Evolutionary conservation across 2,329 filamentous ascomycete species (phyloP).

Genomic region (Colletotrichum cordylinicola): DNA sequence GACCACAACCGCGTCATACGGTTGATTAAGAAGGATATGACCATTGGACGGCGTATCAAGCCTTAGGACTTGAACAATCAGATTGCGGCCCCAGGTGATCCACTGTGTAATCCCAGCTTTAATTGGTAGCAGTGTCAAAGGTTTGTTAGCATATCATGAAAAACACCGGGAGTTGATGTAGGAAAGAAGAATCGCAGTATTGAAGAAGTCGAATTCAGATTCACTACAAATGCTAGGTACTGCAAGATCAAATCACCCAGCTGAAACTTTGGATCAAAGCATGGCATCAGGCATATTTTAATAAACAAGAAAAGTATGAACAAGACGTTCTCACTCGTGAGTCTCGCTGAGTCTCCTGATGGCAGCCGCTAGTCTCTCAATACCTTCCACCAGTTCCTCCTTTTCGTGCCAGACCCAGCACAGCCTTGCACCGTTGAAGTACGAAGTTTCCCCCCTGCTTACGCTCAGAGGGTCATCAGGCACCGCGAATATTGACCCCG

Average conservation of each 20-base stretch:
- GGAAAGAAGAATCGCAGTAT: neutral
- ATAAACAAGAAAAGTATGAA: neutral
- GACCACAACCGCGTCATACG: neutral
- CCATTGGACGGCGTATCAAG: neutral
- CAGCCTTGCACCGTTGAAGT: slow-evolving; percentile 54
- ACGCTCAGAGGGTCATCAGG: slow-evolving; percentile 33
- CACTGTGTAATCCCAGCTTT: neutral
- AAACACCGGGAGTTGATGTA: neutral
- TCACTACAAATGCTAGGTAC: neutral
- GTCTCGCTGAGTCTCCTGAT: neutral
- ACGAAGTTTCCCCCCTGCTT: slow-evolving; percentile 22
- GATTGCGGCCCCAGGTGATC: neutral
- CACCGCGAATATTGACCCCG: slow-evolving; percentile 61
- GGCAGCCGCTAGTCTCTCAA: slow-evolving; percentile 59
- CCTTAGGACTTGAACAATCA: neutral
- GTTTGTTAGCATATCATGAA: neutral
- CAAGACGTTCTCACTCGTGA: neutral
- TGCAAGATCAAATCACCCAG: neutral
- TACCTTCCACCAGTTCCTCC: slow-evolving; percentile 69
- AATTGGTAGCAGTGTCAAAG: neutral
- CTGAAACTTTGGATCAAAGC: neutral
- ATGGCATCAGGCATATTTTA: neutral
- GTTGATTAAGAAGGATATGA: neutral
- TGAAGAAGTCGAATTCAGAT: neutral
- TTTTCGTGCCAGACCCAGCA: slow-evolving; percentile 78